Conservation (phyloP, 2,329 filamentous ascomycete genomes). For the Pseudocercospora musae region DNA sequence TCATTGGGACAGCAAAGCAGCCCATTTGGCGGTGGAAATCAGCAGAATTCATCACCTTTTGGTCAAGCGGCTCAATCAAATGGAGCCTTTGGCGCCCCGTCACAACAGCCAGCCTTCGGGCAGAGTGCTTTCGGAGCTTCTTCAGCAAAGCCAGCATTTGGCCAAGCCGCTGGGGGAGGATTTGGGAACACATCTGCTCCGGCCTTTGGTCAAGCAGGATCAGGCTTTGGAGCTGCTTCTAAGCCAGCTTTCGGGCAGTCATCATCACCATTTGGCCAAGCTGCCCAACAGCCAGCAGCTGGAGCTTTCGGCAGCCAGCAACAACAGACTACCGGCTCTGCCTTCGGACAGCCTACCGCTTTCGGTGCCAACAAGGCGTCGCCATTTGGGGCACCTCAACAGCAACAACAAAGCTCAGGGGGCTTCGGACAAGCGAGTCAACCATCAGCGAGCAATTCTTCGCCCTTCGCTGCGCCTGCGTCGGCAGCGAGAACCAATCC, state of each 20-base stretch:
- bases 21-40: constrained; percentile 19
- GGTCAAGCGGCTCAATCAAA: constrained; percentile 7
- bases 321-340: constrained; percentile 7
- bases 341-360: constrained; percentile 22
- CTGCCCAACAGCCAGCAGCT: neutral
- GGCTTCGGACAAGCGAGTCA: neutral
- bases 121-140: constrained; percentile 13
- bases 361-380: constrained; percentile 28
- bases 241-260: neutral
- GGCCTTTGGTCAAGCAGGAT: constrained; percentile 5
- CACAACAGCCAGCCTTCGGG: constrained; percentile 9
- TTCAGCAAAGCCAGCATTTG: constrained; percentile 13
- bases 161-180: neutral
- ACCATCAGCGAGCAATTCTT: neutral
- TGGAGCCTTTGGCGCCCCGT: constrained; percentile 11
- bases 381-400: constrained; percentile 42
- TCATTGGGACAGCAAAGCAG: constrained; percentile 18
- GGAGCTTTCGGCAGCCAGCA: constrained; percentile 6
- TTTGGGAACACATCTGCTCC: constrained; percentile 10
- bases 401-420: constrained; percentile 10
- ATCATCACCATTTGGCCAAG: neutral
- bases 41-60: constrained; percentile 7
- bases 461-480: constrained; percentile 18
- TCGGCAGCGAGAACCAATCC: constrained; percentile 15
- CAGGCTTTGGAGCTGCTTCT: constrained; percentile 6